These are phyloP conservation scores for Telopea speciosissima DNA, from an alignment of 177 flowering plant genomes.

Conservation along the genomic window DNA sequence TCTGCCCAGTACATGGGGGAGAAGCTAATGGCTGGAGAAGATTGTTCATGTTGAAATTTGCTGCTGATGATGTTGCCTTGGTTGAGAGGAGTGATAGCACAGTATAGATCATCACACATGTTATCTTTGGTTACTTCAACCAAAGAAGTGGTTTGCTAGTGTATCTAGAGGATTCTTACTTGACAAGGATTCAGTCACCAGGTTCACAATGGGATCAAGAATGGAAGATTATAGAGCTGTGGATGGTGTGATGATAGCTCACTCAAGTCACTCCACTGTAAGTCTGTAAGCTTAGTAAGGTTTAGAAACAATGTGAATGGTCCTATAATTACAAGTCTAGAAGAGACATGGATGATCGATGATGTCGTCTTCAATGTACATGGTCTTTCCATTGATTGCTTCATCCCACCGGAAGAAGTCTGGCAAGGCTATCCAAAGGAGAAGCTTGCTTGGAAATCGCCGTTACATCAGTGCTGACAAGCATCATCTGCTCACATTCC, in stretches of 20 bases:
- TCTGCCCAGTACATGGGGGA: conserved; percentile 74
- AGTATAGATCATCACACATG: conserved; percentile 84
- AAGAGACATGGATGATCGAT: conserved; percentile 67
- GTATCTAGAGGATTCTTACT: conserved; percentile 64
- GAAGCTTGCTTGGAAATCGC: conserved; percentile 30
- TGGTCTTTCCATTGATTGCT: conserved; percentile 65
- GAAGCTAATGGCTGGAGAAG: conserved; percentile 42
- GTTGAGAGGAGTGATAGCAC: conserved; percentile 60
- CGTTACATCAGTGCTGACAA: conserved; percentile 15
- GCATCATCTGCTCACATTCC: neutral
- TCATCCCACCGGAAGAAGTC: conserved; percentile 69
- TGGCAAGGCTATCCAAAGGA: conserved; percentile 22
- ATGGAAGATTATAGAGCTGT: conserved; percentile 61
- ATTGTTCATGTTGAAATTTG: conserved; percentile 58
- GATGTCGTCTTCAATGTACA: conserved; percentile 72
- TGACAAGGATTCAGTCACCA: conserved; percentile 65
- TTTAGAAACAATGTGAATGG: conserved; percentile 67
- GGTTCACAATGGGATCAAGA: conserved; percentile 53
- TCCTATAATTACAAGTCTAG: conserved; percentile 49
- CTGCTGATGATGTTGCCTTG: conserved; percentile 58
- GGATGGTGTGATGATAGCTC: conserved; percentile 74
- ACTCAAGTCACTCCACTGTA: conserved; percentile 57
- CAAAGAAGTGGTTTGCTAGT: conserved; percentile 70
- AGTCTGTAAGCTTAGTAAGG: conserved; percentile 47
- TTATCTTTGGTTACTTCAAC: conserved; percentile 67